Base-by-base conservation (phyloP, 2,329 filamentous ascomycete genomes). In the Cordyceps pruinosa region DNA sequence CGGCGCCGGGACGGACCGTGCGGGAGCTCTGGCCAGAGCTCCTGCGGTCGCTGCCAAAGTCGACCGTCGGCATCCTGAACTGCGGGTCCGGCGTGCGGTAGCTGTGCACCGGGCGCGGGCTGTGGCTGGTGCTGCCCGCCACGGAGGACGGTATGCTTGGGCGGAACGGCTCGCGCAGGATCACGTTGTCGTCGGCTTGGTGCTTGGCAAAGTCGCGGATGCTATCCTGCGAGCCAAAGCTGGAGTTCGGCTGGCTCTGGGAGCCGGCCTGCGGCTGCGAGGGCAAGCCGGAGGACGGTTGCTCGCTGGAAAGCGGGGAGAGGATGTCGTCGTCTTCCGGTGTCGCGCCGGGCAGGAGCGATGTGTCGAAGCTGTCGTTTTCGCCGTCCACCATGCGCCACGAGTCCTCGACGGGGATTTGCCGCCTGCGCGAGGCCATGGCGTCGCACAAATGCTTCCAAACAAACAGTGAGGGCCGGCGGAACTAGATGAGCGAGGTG, bases 301-400 rank as follows among this genome's bases (percentile, higher is more conserved):
- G 59, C 44, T 73, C 70, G 64, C 74, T 75, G 46, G 74, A 75
- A 1, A 72, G 60, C 39, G 72, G 66, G 28, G 68, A 58, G 26
- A 73, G 59, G 50, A 72, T 62, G 25, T 69, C 61, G 34, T 73
- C 68, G 48, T 75, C 71, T 44, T 72, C 71, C 35, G 62, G 53
- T 5, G 68, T 68, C 30, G 77, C 66, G 34, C 75, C 73, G 8
- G 77, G 75, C 17, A 82, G 68, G 55, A 82, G 72, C 10, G 77
- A 76, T 6, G 80, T 82, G 62, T 82, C 81, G 65, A 84, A 84
- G 64, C 79, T 83, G 64, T 84, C 81, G 66, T 83, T 77, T 57
- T 83, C 81, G 64, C 78, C 80, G 58, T 84, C 81, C 13, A 84
- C 80, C 70, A 84, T 75, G 62, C 81, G 81, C 81, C 81, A 84